These are phyloP conservation scores for Chaetomiaceae sp. DNA, from an alignment of 2,329 filamentous ascomycete species.

Conservation along the genomic window DNA sequence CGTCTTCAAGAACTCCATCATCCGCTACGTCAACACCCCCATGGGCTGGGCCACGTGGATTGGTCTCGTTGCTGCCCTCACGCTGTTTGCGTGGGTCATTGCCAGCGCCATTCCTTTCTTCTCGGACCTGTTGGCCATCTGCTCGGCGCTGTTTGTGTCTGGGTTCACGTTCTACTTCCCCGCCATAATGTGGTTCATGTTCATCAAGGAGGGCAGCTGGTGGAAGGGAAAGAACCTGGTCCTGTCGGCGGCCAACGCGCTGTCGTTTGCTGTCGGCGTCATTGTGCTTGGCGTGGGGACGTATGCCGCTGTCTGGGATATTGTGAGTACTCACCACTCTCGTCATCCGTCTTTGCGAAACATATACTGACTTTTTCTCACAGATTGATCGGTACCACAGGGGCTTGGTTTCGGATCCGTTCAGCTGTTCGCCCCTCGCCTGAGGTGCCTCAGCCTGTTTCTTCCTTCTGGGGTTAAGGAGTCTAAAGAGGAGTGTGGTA, in stretches of 20 bases:
- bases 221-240: conserved; percentile 25
- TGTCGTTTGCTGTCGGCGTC: conserved; percentile 27
- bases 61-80: conserved; percentile 52
- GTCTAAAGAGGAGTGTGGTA: neutral
- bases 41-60: conserved; percentile 51
- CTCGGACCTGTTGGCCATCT: conserved; percentile 58
- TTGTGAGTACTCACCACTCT: conserved; percentile 24
- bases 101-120: conserved; percentile 72
- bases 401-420: conserved; percentile 20
- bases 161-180: conserved; percentile 39
- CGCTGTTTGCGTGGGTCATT: conserved; percentile 64
- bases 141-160: conserved; percentile 48
- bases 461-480: neutral
- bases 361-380: neutral
- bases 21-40: conserved; percentile 45
- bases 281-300: conserved; percentile 28
- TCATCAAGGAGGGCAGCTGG: conserved; percentile 32
- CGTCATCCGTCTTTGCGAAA: neutral
- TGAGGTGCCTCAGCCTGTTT: neutral
- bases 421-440: conserved; percentile 20
- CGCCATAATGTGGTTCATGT: conserved; percentile 33
- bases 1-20: conserved; percentile 40
- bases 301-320: conserved; percentile 29
- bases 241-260: conserved; percentile 19
- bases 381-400: conserved; percentile 18